Conservation (phyloP, 2,329 filamentous ascomycete species). For the Calonectria montana region DNA sequence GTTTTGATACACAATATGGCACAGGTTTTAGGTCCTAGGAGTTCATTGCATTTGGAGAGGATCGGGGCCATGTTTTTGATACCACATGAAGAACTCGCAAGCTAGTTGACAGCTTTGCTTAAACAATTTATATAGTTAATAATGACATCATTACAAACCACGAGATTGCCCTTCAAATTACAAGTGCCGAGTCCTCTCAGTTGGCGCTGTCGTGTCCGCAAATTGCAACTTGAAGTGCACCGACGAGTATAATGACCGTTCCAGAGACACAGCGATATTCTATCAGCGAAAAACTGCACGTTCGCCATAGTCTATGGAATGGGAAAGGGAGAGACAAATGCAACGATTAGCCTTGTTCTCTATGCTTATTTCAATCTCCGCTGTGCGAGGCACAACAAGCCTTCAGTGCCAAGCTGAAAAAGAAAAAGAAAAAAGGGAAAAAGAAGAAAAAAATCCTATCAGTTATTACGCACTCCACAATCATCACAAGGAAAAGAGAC, state of each 20-base stretch:
- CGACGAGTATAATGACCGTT: neutral
- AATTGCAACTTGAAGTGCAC: neutral
- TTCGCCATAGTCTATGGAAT: no score
- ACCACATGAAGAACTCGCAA: neutral
- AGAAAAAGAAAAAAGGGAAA: neutral
- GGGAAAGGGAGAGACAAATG: neutral
- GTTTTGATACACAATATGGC: slow-evolving; percentile 25
- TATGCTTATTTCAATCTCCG: neutral
- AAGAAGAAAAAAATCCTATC: neutral
- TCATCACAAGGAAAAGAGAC: neutral
- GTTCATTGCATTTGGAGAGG: neutral
- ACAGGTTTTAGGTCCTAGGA: neutral
- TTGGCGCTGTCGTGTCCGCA: neutral
- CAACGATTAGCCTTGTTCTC: neutral
- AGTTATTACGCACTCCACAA: neutral
- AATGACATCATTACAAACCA: neutral
- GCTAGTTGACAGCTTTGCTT: neutral
- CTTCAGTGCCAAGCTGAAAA: neutral
- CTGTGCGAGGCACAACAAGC: no score
- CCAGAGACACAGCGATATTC: neutral
- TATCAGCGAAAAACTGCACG: neutral
- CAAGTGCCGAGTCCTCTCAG: neutral
- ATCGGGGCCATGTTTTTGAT: neutral
- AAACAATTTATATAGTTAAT: neutral
- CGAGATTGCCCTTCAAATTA: neutral